Evolutionary conservation across 2,329 filamentous ascomycete species (phyloP).

Genomic region (Anthostomella pinea): DNA sequence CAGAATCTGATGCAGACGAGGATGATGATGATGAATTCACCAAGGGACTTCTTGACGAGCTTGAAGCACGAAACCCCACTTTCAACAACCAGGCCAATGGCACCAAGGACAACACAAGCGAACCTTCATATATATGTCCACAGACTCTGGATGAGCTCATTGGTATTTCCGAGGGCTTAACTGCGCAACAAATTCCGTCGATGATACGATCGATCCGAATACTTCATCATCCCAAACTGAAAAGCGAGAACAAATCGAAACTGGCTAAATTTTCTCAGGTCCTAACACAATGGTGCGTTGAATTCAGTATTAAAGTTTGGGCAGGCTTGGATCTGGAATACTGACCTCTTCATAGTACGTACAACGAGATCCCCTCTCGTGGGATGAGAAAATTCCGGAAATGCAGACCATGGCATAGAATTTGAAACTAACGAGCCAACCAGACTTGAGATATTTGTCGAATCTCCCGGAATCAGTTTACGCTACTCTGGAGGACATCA

Average conservation of each 20-base stretch:
- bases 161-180: conserved; percentile 59
- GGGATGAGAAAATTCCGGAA: too few relatives aligned
- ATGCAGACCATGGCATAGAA: too few relatives aligned
- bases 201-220: conserved; percentile 88
- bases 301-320: too few relatives aligned
- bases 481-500: conserved; percentile 69
- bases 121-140: conserved; percentile 83
- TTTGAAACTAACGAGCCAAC: too few relatives aligned
- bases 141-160: conserved; percentile 73
- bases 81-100: conserved; percentile 37
- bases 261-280: conserved; percentile 65
- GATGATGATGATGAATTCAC: conserved; percentile 70
- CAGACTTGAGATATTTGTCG: conserved; percentile 49
- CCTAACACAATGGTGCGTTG: conserved; percentile 67
- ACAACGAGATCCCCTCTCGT: too few relatives aligned
- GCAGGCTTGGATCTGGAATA: too few relatives aligned
- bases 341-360: too few relatives aligned
- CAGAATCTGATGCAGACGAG: conserved; percentile 40
- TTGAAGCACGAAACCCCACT: conserved; percentile 52
- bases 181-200: conserved; percentile 65
- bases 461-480: conserved; percentile 53
- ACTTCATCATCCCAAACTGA: conserved; percentile 85
- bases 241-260: conserved; percentile 80
- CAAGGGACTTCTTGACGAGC: conserved; percentile 61
- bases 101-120: conserved; percentile 46